Percentiles rank a stretch among this genome's conserved stretches.
These are phyloP conservation scores for Fusarium oligoseptatum DNA, from an alignment of 2,329 filamentous ascomycete species.

Conservation along the genomic window DNA sequence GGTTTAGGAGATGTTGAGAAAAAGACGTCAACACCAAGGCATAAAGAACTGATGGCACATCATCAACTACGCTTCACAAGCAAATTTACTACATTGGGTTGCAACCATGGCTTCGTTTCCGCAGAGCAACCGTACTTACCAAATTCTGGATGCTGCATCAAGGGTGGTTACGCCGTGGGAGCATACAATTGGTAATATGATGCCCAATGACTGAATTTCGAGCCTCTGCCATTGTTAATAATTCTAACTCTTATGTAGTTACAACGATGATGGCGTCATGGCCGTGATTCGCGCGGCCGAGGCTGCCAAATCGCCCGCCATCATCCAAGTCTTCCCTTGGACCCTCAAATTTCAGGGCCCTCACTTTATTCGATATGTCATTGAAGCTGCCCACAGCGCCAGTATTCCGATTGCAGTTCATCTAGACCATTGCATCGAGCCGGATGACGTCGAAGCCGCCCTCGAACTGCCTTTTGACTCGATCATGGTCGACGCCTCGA, in stretches of 20 bases:
- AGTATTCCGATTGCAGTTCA: slow-evolving; percentile 67
- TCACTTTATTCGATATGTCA: slow-evolving; percentile 61
- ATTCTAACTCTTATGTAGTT: slow-evolving; percentile 42
- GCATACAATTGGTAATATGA: slow-evolving; percentile 59
- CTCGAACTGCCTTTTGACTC: slow-evolving; percentile 65
- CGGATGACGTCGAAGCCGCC: slow-evolving; percentile 44
- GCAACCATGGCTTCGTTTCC: slow-evolving; percentile 25
- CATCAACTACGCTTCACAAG: not conserved
- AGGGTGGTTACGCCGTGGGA: slow-evolving; percentile 60
- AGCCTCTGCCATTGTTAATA: not conserved
- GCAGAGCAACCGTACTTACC: slow-evolving; percentile 37
- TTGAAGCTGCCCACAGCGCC: slow-evolving; percentile 62
- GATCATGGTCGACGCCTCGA: slow-evolving; percentile 77
- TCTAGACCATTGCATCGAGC: slow-evolving; percentile 68
- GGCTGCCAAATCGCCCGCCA: slow-evolving; percentile 68
- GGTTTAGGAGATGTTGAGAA: not conserved
- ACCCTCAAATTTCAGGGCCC: slow-evolving; percentile 69
- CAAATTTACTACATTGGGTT: not conserved
- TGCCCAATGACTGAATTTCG: not conserved
- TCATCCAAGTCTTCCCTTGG: slow-evolving; percentile 77
- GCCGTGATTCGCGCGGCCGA: slow-evolving; percentile 73
- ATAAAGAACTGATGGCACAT: not conserved
- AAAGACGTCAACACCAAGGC: not conserved
- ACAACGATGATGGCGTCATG: slow-evolving; percentile 74
- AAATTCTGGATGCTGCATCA: slow-evolving; percentile 61